phyloP scores from a whole-genome alignment of 345 rosid genomes.

The Populus euphratica region DNA sequence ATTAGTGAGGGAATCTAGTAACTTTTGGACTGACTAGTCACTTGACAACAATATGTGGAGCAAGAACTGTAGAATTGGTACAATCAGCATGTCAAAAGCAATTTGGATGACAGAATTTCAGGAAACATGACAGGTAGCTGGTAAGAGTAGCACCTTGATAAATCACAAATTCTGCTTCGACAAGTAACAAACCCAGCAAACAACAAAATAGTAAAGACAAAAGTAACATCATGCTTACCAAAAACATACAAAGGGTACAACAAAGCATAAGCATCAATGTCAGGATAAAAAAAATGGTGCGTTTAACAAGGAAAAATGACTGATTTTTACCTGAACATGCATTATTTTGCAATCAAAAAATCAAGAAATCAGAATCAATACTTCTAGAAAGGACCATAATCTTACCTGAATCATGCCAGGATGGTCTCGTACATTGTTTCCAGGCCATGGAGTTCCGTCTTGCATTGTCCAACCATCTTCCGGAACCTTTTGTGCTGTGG shows the following conservation, averaged over 20 bases:
- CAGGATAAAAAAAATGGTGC: neutral
- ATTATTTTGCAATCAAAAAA: neutral
- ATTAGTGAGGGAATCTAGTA: neutral
- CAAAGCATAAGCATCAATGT: too few species aligned
- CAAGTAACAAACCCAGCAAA: neutral
- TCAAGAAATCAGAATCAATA: neutral
- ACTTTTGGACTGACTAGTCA: neutral
- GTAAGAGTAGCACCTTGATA: neutral
- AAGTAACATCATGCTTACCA: neutral
- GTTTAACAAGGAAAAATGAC: neutral
- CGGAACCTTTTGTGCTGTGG: slow-evolving; percentile 96
- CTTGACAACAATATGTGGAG: neutral
- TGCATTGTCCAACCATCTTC: slow-evolving; percentile 99
- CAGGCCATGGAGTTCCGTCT: slow-evolving; percentile 99
- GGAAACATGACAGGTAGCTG: neutral
- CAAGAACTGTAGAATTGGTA: neutral
- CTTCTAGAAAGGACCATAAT: neutral
- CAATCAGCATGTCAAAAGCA: neutral
- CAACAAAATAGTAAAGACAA: neutral
- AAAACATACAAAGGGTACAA: neutral
- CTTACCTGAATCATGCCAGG: slow-evolving; percentile 99
- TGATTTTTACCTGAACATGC: neutral
- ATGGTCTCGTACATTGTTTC: slow-evolving; percentile 87
- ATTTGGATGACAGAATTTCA: neutral
- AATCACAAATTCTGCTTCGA: neutral